Evolutionary conservation across 2,329 filamentous ascomycete genomes (phyloP).

Genomic region (Nothopassalora personata): DNA sequence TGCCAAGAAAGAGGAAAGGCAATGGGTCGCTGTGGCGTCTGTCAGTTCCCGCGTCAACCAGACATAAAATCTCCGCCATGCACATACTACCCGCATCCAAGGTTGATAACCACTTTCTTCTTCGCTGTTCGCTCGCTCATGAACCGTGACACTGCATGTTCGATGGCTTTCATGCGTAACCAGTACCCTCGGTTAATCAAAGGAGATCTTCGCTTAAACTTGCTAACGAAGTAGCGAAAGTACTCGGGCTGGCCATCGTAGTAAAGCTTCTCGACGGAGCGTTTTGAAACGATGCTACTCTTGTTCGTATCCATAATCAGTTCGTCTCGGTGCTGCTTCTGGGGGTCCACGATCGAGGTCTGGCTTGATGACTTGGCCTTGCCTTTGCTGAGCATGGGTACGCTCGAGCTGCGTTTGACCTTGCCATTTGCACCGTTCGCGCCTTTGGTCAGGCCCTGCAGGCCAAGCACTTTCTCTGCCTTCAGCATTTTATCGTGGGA

Average conservation of each 20-base stretch:
- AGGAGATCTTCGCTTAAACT: conserved; percentile 75
- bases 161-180: conserved; percentile 76
- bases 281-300: conserved; percentile 86
- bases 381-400: conserved; percentile 14
- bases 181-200: conserved; percentile 88
- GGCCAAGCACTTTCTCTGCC: conserved; percentile 16
- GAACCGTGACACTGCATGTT: conserved; percentile 68
- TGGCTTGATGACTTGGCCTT: conserved; percentile 1
- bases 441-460: background rate
- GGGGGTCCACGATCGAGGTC: conserved; percentile 16
- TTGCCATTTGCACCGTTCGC: background rate
- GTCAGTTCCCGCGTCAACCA: conserved; percentile 7
- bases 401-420: conserved; percentile 15
- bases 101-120: conserved; percentile 70
- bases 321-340: conserved; percentile 30
- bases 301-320: conserved; percentile 63
- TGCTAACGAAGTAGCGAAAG: conserved; percentile 81
- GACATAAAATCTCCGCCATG: background rate
- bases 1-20: conserved; percentile 73
- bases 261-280: conserved; percentile 87
- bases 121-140: conserved; percentile 53
- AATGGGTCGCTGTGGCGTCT: conserved; percentile 65
- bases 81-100: conserved; percentile 80
- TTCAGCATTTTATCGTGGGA: conserved; percentile 21
- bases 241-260: conserved; percentile 72